A percentile compares a stretch with the other conserved stretches of the same genome.
Conservation (phyloP, 1,139 yeast genomes). For the Yamadazyma friedrichii region DNA sequence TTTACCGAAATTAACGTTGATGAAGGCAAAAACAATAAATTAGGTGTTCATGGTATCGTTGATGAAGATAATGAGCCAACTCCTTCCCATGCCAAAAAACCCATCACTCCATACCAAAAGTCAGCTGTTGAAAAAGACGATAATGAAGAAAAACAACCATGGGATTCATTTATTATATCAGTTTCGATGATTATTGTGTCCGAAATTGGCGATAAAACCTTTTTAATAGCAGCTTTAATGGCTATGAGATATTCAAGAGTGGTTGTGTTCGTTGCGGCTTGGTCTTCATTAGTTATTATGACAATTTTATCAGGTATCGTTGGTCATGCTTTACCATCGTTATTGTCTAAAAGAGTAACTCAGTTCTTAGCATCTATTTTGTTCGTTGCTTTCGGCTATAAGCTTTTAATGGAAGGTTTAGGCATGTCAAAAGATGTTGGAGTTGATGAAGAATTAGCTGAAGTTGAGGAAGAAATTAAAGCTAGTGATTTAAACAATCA, state of each 20-base stretch:
- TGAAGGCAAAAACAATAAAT: slow-evolving; percentile 17
- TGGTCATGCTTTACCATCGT: slow-evolving; percentile 87
- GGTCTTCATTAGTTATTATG: slow-evolving; percentile 85
- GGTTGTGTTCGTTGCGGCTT: slow-evolving; percentile 85
- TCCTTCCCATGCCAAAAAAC: slow-evolving; percentile 23
- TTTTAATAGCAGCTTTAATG: slow-evolving; percentile 94
- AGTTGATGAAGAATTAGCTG: slow-evolving; percentile 93
- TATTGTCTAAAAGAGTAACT: slow-evolving; percentile 77
- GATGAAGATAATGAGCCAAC: slow-evolving; percentile 34
- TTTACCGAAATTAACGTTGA: slow-evolving; percentile 16
- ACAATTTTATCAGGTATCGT: slow-evolving; percentile 85
- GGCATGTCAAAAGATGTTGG: slow-evolving; percentile 79
- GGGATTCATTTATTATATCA: slow-evolving; percentile 62
- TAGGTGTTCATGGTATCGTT: slow-evolving; percentile 24
- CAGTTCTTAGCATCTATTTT: slow-evolving; percentile 78
- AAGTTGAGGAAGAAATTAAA: slow-evolving; percentile 91
- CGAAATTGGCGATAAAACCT: slow-evolving; percentile 96
- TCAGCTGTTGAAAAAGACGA: neutral
- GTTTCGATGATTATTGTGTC: slow-evolving; percentile 86
- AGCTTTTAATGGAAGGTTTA: slow-evolving; percentile 75
- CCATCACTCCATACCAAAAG: slow-evolving; percentile 20
- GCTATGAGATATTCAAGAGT: slow-evolving; percentile 89
- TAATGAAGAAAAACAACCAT: slow-evolving; percentile 22
- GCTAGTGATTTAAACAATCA: slow-evolving; percentile 54
- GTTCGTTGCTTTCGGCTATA: slow-evolving; percentile 80